Percentiles rank a stretch among this genome's conserved stretches.
phyloP scores from a whole-genome alignment of 176 grass and related monocot genomes.

The Secale cereale region DNA sequence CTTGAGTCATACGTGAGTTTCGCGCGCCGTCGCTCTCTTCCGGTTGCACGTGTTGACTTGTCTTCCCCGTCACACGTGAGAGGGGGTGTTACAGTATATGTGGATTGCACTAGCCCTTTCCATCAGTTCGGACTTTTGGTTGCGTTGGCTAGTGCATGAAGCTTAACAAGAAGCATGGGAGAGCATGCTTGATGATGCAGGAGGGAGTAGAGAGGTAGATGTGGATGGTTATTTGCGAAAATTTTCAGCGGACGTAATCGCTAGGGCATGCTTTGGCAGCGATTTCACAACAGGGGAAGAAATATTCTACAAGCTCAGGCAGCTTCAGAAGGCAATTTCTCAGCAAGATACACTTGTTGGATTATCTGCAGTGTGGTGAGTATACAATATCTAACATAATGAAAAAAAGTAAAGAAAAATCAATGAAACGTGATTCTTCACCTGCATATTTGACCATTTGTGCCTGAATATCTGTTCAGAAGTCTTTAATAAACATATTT shows the following conservation, averaged over 20 bases:
- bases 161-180: no score
- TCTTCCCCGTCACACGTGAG: no score
- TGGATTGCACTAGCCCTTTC: no score
- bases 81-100: no score
- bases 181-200: conserved; percentile 28
- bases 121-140: no score
- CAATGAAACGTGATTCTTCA: background rate
- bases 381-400: background rate
- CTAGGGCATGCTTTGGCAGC: conserved; percentile 45
- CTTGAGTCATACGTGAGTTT: no score
- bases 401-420: background rate
- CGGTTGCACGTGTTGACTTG: no score
- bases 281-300: background rate
- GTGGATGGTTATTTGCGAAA: conserved; percentile 53
- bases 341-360: background rate
- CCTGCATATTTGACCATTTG: background rate
- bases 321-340: conserved; percentile 13
- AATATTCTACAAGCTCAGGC: conserved; percentile 24
- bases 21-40: no score
- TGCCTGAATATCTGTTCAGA: background rate
- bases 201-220: conserved; percentile 54
- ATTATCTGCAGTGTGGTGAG: conserved; percentile 15
- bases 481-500: background rate
- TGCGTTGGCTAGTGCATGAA: no score
- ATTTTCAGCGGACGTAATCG: conserved; percentile 64